Evolutionary conservation across 495 filamentous ascomycete species (phyloP), one percentile per base, ranked within the genome.

Genomic region (Talaromyces stipitatus): DNA sequence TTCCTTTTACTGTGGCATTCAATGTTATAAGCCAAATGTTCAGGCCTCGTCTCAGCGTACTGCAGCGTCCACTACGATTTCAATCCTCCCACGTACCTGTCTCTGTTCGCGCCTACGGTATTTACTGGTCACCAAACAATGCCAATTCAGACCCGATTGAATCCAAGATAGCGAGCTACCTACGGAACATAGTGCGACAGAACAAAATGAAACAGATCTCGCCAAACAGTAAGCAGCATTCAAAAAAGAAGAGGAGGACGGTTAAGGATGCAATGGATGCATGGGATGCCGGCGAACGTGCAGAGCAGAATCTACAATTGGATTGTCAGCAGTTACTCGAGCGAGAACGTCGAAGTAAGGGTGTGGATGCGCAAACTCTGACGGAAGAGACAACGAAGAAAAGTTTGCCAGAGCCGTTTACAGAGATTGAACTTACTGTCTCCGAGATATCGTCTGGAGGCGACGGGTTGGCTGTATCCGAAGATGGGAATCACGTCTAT

Each of bases 371-470:
- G 28, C 12, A 33, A 60, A 50, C 51, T 58, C 64, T n/a, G 60
- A 57, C 20, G 14, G 63, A 36, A n/a, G 58, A 63, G 47, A 54
- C 58, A 51, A 45, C 41, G 55, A 55, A 52, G 54, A 55, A 62
- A 14, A 50, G 62, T 23, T 75, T 91, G 3, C 90, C 91, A 3
- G 82, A 85, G 62, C 73, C 69, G 18, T 88, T 86, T 55, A 79
- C 83, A 2, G 89, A 92, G 62, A 82, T 96, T 46, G 87, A 95
- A 53, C 81, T 97, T 36, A 81, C 82, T 4, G 80, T 97, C 50
- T 64, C 82, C 5, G 78, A 87, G 56, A 73, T 97, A 22, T 90
- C 91, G 0, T 96, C 91, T n/a, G 94, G 86, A 2, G 94, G 92
- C 5, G 92, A 96, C 64, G 92, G 88, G 1, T 75, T 97, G 27